phyloP scores from a whole-genome alignment of 1,284 basidiomycete genomes.

The Naganishia albida region DNA sequence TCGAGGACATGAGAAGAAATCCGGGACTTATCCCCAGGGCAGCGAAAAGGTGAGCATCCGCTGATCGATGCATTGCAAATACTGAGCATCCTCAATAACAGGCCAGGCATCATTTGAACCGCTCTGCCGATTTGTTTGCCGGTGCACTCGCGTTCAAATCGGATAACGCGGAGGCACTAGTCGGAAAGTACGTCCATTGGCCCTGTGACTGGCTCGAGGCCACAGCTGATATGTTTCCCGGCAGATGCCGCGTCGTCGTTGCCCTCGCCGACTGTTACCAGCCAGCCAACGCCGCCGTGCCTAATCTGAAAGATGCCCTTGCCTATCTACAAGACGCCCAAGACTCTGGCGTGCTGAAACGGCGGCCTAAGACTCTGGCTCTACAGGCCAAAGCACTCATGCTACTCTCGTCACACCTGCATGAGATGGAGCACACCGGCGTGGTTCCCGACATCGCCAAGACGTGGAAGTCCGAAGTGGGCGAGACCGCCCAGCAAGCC shows the following conservation, averaged over 20 bases:
- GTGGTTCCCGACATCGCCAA: slow-evolving; percentile 38
- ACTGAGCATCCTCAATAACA: background rate
- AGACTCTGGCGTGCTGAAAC: slow-evolving; percentile 11
- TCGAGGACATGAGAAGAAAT: slow-evolving; percentile 47
- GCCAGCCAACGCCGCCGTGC: slow-evolving; percentile 38
- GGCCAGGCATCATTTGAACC: slow-evolving; percentile 49
- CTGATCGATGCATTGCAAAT: background rate
- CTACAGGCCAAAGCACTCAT: slow-evolving; percentile 42
- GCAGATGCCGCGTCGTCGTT: slow-evolving; percentile 43
- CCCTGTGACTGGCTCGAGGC: too few species aligned
- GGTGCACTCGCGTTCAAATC: slow-evolving; percentile 41
- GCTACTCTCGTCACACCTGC: slow-evolving; percentile 38
- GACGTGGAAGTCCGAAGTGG: slow-evolving; percentile 44
- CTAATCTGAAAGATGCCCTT: slow-evolving; percentile 42
- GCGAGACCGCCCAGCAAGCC: slow-evolving; percentile 44
- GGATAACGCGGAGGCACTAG: slow-evolving; percentile 40
- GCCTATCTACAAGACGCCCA: slow-evolving; percentile 31
- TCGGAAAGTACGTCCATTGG: slow-evolving; percentile 37
- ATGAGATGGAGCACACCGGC: slow-evolving; percentile 39
- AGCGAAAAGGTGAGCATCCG: slow-evolving; percentile 39
- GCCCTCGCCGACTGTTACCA: slow-evolving; percentile 44
- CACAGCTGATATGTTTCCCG: too few species aligned
- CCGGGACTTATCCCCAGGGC: slow-evolving; percentile 42
- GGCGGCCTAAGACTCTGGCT: slow-evolving; percentile 36
- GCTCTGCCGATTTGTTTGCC: slow-evolving; percentile 46